These are phyloP conservation scores for Persicaria tinctoria DNA, from an alignment of 148 eudicot species.

Conservation along the genomic window DNA sequence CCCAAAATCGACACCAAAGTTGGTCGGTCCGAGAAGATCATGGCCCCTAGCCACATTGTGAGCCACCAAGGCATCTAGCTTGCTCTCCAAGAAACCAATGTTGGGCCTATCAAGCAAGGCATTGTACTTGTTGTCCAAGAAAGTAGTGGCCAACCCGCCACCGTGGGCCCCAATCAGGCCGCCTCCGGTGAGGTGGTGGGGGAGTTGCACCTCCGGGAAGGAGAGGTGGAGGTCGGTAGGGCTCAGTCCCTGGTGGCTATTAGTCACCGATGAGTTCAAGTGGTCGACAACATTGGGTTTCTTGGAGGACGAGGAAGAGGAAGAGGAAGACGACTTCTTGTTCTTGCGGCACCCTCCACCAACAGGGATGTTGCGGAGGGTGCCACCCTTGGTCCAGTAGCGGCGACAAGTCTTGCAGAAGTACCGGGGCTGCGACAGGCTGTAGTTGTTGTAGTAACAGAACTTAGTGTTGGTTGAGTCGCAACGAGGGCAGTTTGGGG, in stretches of 20 bases:
- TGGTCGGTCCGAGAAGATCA: conserved; percentile 29
- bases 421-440: conserved; percentile 79
- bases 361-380: conserved; percentile 82
- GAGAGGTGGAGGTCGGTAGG: conserved; percentile 51
- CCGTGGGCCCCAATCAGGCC: conserved; percentile 17
- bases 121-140: conserved; percentile 28
- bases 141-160: conserved; percentile 18
- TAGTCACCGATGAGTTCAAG: conserved; percentile 12
- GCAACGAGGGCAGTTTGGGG: conserved; percentile 72
- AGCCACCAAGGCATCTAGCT: conserved; percentile 31
- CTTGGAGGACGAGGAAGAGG: conserved; percentile 23
- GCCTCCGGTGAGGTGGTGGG: conserved; percentile 26
- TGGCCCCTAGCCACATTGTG: conserved; percentile 22
- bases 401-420: conserved; percentile 88
- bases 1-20: conserved; percentile 25
- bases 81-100: conserved; percentile 51
- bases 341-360: conserved; percentile 81
- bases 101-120: conserved; percentile 23
- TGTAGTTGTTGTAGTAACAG: conserved; percentile 93
- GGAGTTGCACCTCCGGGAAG: conserved; percentile 40
- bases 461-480: conserved; percentile 83
- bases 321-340: conserved; percentile 47
- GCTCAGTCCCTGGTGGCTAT: conserved; percentile 5
- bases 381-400: conserved; percentile 88
- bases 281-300: conserved; percentile 3